Evolutionary conservation across 164 flowering plant genomes (phyloP).

Genomic region (Cinnamomum chago): DNA sequence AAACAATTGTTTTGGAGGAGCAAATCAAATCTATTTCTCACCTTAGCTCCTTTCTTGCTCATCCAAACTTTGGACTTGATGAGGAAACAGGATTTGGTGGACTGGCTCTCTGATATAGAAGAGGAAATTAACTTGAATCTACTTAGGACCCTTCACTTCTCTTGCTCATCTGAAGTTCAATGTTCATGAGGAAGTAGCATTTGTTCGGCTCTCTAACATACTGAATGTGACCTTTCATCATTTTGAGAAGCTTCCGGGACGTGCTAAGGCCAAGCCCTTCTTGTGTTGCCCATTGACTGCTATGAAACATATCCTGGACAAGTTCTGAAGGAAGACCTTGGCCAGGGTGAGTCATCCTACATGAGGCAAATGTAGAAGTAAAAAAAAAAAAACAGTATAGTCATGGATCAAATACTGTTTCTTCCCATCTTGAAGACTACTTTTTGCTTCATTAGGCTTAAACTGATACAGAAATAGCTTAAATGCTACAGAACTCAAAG

Average conservation of each 20-base stretch:
- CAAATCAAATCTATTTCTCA: too few species aligned
- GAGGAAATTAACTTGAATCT: constrained; percentile 1
- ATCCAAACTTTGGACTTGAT: too few species aligned
- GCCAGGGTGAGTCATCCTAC: constrained; percentile 72
- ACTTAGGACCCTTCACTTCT: constrained; percentile 24
- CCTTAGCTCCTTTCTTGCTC: too few species aligned
- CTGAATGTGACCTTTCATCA: constrained; percentile 78
- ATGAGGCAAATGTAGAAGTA: background rate
- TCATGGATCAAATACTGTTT: background rate
- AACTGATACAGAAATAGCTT: too few species aligned
- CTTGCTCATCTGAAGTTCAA: constrained; percentile 49
- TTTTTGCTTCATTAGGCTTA: background rate
- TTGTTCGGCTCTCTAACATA: constrained; percentile 75
- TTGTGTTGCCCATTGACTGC: constrained; percentile 54
- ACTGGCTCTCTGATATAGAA: background rate
- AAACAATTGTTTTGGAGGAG: background rate
- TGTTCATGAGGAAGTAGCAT: constrained; percentile 53
- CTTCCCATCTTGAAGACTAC: background rate
- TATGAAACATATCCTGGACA: constrained; percentile 76
- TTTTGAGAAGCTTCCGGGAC: constrained; percentile 69
- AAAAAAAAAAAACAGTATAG: too few species aligned
- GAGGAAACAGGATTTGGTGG: too few species aligned
- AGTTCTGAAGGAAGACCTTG: constrained; percentile 80
- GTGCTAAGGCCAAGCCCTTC: constrained; percentile 88
- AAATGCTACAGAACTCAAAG: too few species aligned